A percentile compares a stretch with the other conserved stretches of the same genome.
phyloP scores from a whole-genome alignment of 768 basidiomycete species.

The Phlegmacium glaucopus region DNA sequence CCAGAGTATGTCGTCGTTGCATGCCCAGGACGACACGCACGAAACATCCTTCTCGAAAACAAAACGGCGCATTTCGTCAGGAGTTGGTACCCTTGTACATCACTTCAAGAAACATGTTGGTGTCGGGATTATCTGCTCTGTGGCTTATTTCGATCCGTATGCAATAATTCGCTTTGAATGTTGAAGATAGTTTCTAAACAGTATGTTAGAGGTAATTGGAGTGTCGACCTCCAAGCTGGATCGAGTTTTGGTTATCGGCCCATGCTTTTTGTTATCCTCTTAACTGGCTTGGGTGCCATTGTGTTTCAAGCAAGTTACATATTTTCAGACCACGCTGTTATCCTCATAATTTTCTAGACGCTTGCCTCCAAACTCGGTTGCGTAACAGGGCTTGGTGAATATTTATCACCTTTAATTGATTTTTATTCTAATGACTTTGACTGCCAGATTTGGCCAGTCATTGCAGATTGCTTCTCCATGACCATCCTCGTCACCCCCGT shows the following conservation, averaged over 20 bases:
- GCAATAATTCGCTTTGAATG: conserved; percentile 25
- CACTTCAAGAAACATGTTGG: conserved; percentile 68
- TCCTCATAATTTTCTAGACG: conserved; percentile 34
- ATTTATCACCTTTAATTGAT: background rate
- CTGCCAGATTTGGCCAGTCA: conserved; percentile 54
- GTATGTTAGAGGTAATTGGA: conserved; percentile 66
- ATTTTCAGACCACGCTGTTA: conserved; percentile 9
- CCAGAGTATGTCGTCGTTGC: conserved; percentile 17
- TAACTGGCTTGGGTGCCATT: conserved; percentile 78
- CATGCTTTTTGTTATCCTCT: conserved; percentile 78
- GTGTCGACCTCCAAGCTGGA: conserved; percentile 76
- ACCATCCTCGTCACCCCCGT: conserved; percentile 45
- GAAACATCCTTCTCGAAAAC: conserved; percentile 5
- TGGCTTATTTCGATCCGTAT: conserved; percentile 86
- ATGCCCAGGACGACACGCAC: conserved; percentile 5
- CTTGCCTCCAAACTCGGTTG: conserved; percentile 68
- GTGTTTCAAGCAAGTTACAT: conserved; percentile 60
- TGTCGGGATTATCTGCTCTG: conserved; percentile 78
- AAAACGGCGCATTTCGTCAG: conserved; percentile 2
- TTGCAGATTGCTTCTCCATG: conserved; percentile 51
- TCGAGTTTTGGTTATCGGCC: conserved; percentile 77
- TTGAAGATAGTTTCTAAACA: background rate
- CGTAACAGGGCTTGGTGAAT: conserved; percentile 59
- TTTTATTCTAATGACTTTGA: background rate
- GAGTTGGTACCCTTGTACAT: conserved; percentile 28